Percentiles rank a stretch among this genome's conserved stretches.
Evolutionary conservation across 805 yeast genomes (phyloP).

Genomic region (Pichia ethanolica): DNA sequence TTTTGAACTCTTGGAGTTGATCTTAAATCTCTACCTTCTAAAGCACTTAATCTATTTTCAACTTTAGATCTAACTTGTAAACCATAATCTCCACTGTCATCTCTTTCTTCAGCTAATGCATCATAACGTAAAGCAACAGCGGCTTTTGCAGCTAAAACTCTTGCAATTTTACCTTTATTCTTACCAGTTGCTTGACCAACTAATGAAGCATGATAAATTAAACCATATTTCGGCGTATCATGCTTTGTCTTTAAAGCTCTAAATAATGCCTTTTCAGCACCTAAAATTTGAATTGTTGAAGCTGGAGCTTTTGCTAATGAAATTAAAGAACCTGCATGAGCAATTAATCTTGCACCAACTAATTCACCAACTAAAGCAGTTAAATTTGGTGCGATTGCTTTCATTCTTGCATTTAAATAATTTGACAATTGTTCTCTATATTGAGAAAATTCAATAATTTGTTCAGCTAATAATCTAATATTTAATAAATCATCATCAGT

Average conservation of each 20-base stretch:
- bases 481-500: conserved; percentile 83
- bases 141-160: conserved; percentile 97
- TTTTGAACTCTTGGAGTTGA: conserved; percentile 77
- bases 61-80: conserved; percentile 86
- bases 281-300: conserved; percentile 94
- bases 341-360: conserved; percentile 96
- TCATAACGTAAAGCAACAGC: conserved; percentile 95
- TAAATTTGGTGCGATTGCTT: conserved; percentile 97
- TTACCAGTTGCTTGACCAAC: conserved; percentile 98
- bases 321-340: conserved; percentile 93
- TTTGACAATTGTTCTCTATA: conserved; percentile 94
- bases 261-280: conserved; percentile 98
- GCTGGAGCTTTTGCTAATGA: conserved; percentile 98
- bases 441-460: conserved; percentile 90
- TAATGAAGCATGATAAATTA: conserved; percentile 91
- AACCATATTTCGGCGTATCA: conserved; percentile 97
- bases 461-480: conserved; percentile 88
- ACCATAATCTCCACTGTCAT: conserved; percentile 92
- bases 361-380: conserved; percentile 95
- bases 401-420: conserved; percentile 91
- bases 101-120: conserved; percentile 94
- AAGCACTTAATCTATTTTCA: conserved; percentile 86
- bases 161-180: conserved; percentile 98
- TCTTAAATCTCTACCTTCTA: conserved; percentile 95
- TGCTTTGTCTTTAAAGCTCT: conserved; percentile 98